Evolutionary conservation across 371 early-diverging fungal genomes (phyloP).

Genomic region (Lichtheimia ramosa): DNA sequence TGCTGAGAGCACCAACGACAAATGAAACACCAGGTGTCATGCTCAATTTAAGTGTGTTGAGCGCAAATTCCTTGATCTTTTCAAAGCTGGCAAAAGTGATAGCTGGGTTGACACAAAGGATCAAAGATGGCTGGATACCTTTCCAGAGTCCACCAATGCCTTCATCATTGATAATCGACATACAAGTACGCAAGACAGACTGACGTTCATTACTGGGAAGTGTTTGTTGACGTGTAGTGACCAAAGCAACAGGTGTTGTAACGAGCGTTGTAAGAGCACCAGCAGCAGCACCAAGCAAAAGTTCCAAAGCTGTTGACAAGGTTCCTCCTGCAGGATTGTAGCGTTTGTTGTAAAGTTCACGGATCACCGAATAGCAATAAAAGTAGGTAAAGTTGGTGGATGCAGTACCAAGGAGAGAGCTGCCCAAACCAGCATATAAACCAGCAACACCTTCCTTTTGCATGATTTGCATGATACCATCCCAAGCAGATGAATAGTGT

Average conservation of each 20-base stretch:
- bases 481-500: slow-evolving; percentile 68
- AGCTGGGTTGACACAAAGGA: slow-evolving; percentile 93
- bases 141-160: slow-evolving; percentile 86
- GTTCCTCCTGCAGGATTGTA: slow-evolving; percentile 29
- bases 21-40: slow-evolving; percentile 82
- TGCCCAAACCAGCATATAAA: slow-evolving; percentile 88
- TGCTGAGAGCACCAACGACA: slow-evolving; percentile 87
- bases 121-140: slow-evolving; percentile 87
- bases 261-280: slow-evolving; percentile 90
- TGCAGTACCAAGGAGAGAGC: slow-evolving; percentile 86
- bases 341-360: slow-evolving; percentile 56
- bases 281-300: slow-evolving; percentile 89
- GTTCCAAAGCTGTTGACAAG: slow-evolving; percentile 74
- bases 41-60: slow-evolving; percentile 34
- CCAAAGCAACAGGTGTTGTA: slow-evolving; percentile 89
- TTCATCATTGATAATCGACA: slow-evolving; percentile 78
- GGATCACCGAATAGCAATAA: slow-evolving; percentile 87
- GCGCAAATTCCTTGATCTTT: slow-evolving; percentile 71
- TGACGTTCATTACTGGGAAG: slow-evolving; percentile 58
- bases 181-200: slow-evolving; percentile 55
- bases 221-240: slow-evolving; percentile 84
- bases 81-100: slow-evolving; percentile 98
- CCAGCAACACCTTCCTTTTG: slow-evolving; percentile 86
- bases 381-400: slow-evolving; percentile 94
- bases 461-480: slow-evolving; percentile 84